Evolutionary conservation across 164 flowering plant genomes (phyloP).

Genomic region (Akebia trifoliata): DNA sequence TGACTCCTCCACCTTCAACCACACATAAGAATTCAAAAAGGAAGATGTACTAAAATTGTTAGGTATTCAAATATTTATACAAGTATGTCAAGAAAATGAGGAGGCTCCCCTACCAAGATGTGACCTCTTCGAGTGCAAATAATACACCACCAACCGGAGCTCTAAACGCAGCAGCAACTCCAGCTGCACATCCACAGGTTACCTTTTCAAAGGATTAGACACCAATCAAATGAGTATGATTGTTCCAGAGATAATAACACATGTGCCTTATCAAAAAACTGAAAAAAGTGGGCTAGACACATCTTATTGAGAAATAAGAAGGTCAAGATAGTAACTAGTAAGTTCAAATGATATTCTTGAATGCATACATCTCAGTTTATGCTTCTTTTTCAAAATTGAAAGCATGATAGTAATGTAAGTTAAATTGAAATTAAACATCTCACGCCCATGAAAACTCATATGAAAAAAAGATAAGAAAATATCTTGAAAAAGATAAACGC

Average conservation of each 20-base stretch:
- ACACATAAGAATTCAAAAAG: neutral
- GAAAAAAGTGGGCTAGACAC: neutral
- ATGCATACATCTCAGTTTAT: neutral
- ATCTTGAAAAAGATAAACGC: no score
- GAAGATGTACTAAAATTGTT: neutral
- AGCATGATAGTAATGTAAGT: neutral
- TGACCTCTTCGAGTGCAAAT: constrained; percentile 97
- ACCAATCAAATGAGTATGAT: constrained; percentile 29
- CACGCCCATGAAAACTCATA: no score
- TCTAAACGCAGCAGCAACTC: constrained; percentile 99
- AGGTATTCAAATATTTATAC: neutral
- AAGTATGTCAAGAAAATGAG: neutral
- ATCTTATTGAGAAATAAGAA: neutral
- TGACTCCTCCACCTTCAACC: constrained; percentile 96
- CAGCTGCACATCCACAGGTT: constrained; percentile 99
- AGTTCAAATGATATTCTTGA: neutral
- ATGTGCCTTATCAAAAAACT: constrained; percentile 7
- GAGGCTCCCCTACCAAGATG: constrained; percentile 70
- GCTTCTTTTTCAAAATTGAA: constrained; percentile 1
- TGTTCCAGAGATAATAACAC: neutral
- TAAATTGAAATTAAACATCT: no score
- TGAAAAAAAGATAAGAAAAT: no score
- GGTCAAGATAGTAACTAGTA: no score
- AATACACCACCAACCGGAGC: constrained; percentile 99
- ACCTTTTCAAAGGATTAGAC: constrained; percentile 65